phyloP scores from a whole-genome alignment of 495 filamentous ascomycete species.

The Thozetella sp. region DNA sequence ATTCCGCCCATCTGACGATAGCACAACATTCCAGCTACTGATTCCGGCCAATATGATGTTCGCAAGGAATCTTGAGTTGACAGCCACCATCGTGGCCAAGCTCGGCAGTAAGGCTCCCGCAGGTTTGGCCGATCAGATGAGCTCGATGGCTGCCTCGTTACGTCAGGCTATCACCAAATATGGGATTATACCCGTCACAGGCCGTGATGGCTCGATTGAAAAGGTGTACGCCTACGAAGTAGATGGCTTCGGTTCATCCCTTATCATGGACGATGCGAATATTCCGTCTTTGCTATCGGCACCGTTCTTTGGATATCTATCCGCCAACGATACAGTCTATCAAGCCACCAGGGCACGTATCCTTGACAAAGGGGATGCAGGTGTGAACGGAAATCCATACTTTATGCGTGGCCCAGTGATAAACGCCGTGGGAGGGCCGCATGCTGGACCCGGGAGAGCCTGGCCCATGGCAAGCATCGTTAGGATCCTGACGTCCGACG shows the following conservation, averaged over 20 bases:
- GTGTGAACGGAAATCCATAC: conserved; percentile 52
- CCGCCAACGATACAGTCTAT: conserved; percentile 44
- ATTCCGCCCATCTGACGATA: conserved; percentile 68
- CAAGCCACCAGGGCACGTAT: conserved; percentile 49
- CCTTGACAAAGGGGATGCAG: conserved; percentile 23
- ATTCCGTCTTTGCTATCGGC: conserved; percentile 57
- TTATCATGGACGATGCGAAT: conserved; percentile 67
- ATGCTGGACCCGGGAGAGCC: conserved; percentile 54
- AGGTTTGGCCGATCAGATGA: conserved; percentile 50
- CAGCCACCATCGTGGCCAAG: conserved; percentile 47
- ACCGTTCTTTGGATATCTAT: conserved; percentile 52
- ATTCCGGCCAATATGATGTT: conserved; percentile 76
- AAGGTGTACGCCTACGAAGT: conserved; percentile 62
- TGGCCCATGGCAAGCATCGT: conserved; percentile 64
- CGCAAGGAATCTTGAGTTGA: conserved; percentile 47
- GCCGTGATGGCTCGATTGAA: conserved; percentile 6
- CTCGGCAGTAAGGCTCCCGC: conserved; percentile 25
- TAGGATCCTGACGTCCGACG: conserved; percentile 36
- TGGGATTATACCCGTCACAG: conserved; percentile 40
- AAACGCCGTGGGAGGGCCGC: conserved; percentile 57
- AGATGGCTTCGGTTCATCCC: conserved; percentile 55
- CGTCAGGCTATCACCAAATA: conserved; percentile 48
- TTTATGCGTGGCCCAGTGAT: conserved; percentile 55
- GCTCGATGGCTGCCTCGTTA: conserved; percentile 41
- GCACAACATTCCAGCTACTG: conserved; percentile 57